Percentiles rank a stretch among this genome's conserved stretches.
phyloP scores from a whole-genome alignment of 345 rosid genomes.

The Linum tenue region DNA sequence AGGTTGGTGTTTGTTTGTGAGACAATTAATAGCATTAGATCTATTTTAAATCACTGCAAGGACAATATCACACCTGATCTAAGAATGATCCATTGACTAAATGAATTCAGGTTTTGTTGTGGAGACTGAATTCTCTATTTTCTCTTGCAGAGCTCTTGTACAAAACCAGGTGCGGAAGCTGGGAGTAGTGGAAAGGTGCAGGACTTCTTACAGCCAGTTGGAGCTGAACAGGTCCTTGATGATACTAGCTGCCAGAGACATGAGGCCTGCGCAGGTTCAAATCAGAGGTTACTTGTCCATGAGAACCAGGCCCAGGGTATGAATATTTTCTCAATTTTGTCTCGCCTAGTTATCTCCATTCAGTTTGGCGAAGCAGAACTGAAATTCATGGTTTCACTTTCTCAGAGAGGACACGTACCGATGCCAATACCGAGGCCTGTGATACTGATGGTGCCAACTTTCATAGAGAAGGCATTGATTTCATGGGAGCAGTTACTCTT shows the following conservation, averaged over 20 bases:
- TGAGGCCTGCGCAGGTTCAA: slow-evolving; percentile 10
- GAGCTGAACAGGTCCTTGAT: slow-evolving; percentile 16
- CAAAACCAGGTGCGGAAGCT: slow-evolving; percentile 59
- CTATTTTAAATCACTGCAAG: background rate
- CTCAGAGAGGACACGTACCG: slow-evolving; percentile 19
- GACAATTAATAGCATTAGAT: slow-evolving; percentile 2
- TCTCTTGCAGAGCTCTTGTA: slow-evolving; percentile 74
- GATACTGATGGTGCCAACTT: slow-evolving; percentile 20
- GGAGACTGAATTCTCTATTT: slow-evolving; percentile 21
- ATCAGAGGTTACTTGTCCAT: slow-evolving; percentile 20
- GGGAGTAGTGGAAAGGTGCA: slow-evolving; percentile 38
- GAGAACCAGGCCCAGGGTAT: slow-evolving; percentile 35
- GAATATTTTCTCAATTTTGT: slow-evolving; percentile 3
- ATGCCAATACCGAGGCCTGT: slow-evolving; percentile 13
- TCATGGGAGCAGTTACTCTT: slow-evolving; percentile 51
- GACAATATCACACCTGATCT: background rate
- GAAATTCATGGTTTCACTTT: slow-evolving; percentile 5
- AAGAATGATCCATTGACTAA: slow-evolving; percentile 12
- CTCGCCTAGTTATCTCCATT: slow-evolving; percentile 3
- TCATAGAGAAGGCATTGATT: slow-evolving; percentile 55
- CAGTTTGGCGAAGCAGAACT: slow-evolving; percentile 2
- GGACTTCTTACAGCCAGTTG: slow-evolving; percentile 18
- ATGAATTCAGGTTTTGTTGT: slow-evolving; percentile 13
- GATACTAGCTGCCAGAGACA: slow-evolving; percentile 20
- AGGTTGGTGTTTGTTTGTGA: slow-evolving; percentile 39